Percentiles rank a stretch among this genome's conserved stretches.
phyloP scores from a whole-genome alignment of 139 green algal genomes.

The Gonium pectorale region DNA sequence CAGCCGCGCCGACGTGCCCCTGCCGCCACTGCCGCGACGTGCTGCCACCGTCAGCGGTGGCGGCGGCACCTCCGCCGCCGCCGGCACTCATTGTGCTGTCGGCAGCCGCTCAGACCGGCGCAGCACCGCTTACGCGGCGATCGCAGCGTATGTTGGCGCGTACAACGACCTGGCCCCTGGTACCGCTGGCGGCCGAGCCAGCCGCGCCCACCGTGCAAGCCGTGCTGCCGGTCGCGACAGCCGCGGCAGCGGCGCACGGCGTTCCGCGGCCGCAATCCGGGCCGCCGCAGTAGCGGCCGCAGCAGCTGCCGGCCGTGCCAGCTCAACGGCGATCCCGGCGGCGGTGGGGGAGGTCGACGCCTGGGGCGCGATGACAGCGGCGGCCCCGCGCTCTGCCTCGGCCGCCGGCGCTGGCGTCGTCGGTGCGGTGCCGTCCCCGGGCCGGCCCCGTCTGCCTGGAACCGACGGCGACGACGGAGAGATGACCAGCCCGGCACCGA shows the following conservation, averaged over 20 bases:
- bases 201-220: background rate
- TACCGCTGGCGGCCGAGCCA: background rate
- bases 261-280: background rate
- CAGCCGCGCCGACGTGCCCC: conserved; percentile 20
- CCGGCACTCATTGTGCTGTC: too few relatives aligned
- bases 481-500: too few relatives aligned
- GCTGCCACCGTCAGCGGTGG: background rate
- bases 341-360: too few relatives aligned
- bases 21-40: conserved; percentile 36
- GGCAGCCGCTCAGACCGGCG: background rate
- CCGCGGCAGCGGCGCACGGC: background rate
- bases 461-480: too few relatives aligned
- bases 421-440: too few relatives aligned
- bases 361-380: too few relatives aligned
- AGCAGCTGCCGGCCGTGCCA: background rate
- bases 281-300: background rate
- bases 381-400: too few relatives aligned
- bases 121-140: background rate
- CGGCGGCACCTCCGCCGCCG: background rate
- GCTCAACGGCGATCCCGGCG: background rate
- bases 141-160: conserved; percentile 3
- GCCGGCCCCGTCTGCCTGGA: too few relatives aligned
- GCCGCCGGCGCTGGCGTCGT: too few relatives aligned
- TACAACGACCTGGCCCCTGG: too few relatives aligned
- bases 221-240: background rate